These are phyloP conservation scores for Phellopilus nigrolimitatus DNA, from an alignment of 1,284 basidiomycete genomes.

Conservation along the genomic window DNA sequence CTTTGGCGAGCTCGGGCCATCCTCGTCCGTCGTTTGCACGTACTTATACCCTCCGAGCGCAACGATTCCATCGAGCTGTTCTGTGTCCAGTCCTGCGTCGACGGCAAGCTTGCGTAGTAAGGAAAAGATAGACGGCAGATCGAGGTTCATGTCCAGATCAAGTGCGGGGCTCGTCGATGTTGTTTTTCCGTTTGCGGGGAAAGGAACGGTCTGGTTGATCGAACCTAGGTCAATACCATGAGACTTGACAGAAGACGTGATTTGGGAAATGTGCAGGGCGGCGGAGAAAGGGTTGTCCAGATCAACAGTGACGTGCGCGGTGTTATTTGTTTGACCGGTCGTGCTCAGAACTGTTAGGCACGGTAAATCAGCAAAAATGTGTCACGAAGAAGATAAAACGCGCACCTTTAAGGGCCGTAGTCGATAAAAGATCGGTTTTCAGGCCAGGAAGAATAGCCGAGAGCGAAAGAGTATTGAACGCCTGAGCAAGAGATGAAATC, in stretches of 20 bases:
- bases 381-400: background rate
- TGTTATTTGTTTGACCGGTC: slow-evolving; percentile 61
- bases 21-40: slow-evolving; percentile 38
- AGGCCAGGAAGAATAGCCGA: slow-evolving; percentile 60
- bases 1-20: slow-evolving; percentile 19
- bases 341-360: slow-evolving; percentile 53
- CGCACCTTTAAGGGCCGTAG: slow-evolving; percentile 51
- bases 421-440: slow-evolving; percentile 50
- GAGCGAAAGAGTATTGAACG: slow-evolving; percentile 61
- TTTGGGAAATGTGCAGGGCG: slow-evolving; percentile 53
- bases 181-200: slow-evolving; percentile 49
- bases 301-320: slow-evolving; percentile 62
- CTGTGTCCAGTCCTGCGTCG: slow-evolving; percentile 56
- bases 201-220: slow-evolving; percentile 55
- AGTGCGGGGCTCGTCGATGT: slow-evolving; percentile 57
- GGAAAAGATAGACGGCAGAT: slow-evolving; percentile 68
- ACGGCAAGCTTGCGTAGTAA: slow-evolving; percentile 64
- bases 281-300: slow-evolving; percentile 70
- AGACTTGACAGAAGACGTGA: slow-evolving; percentile 60
- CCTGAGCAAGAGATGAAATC: slow-evolving; percentile 54
- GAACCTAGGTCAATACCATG: slow-evolving; percentile 63
- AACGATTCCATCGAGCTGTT: slow-evolving; percentile 67
- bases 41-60: slow-evolving; percentile 66
- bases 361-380: background rate
- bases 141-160: slow-evolving; percentile 65